Base-by-base conservation (phyloP, 2,329 filamentous ascomycete genomes). In the Exserohilum rostratum region DNA sequence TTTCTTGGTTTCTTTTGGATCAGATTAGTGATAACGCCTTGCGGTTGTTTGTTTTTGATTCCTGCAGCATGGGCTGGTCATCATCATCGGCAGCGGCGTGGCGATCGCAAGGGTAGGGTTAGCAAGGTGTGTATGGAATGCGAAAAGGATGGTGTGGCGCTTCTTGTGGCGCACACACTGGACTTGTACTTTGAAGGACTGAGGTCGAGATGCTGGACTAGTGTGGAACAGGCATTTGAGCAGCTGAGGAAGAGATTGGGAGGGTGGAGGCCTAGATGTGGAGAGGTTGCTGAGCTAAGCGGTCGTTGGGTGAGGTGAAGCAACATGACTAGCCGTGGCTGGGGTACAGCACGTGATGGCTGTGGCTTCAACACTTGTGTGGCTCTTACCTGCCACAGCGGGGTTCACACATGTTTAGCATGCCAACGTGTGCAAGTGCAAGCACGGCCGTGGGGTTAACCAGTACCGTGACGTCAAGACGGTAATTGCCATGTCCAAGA, bases 301-400 rank as follows among this genome's bases (percentile, higher is more conserved):
- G n/a, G n/a, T n/a, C n/a, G n/a, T n/a, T n/a, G n/a, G n/a, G n/a
- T n/a, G n/a, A n/a, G n/a, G n/a, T n/a, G n/a, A n/a, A n/a, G n/a
- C n/a, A n/a, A n/a, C n/a, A n/a, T 25, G 22, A 5, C 7, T 7
- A 7, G 22, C 33, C 12, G 18, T 38, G 35, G 35, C 35, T 38
- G 25, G n/a, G 9, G 39, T n/a, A 3, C 9, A 6, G 20, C 42
- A 45, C 42, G 42, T 45, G 42, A 42, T 22, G 6, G 1, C 17
- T 45, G 42, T 45, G 42, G 42, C 42, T 45, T 45, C 30, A 34
- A 22, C 46, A 20, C 22, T 25, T 25, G 12, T 48, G 46, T 48
- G 46, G 46, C 46, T 48, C 15, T 31, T 35, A 39, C 25, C 46
- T 48, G 46, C 46, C 46, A 48, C 35, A 39, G 46, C 46, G 46